Evolutionary conservation across 768 basidiomycete species (phyloP).

Genomic region (Pleurotus eryngii): DNA sequence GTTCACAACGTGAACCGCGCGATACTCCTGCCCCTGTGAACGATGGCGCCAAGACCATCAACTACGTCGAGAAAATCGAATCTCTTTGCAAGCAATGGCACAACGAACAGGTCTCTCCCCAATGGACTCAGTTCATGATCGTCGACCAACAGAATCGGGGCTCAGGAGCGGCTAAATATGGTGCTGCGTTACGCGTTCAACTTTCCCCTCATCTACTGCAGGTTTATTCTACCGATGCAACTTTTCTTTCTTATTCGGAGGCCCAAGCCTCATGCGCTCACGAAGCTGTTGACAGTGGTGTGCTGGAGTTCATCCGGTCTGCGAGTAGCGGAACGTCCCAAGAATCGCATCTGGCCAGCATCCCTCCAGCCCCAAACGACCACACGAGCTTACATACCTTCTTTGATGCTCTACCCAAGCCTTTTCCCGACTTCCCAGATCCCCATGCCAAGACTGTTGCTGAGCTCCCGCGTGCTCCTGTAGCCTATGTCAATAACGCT

Average conservation of each 20-base stretch:
- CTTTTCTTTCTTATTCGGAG: constrained; percentile 32
- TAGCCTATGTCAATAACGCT: constrained; percentile 48
- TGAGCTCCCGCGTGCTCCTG: constrained; percentile 45
- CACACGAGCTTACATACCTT: constrained; percentile 47
- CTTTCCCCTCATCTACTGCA: constrained; percentile 47
- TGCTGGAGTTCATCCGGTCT: constrained; percentile 55
- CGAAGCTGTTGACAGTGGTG: constrained; percentile 48
- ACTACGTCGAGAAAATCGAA: background rate
- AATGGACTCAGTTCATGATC: constrained; percentile 51
- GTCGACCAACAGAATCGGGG: constrained; percentile 24
- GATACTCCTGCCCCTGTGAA: constrained; percentile 24
- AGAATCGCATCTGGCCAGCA: background rate
- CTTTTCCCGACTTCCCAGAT: constrained; percentile 53
- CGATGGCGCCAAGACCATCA: constrained; percentile 12
- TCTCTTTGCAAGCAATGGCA: constrained; percentile 48
- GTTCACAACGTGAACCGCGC: constrained; percentile 29
- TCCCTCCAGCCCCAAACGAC: background rate
- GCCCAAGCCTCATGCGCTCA: constrained; percentile 56
- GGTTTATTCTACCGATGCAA: constrained; percentile 49
- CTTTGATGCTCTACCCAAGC: constrained; percentile 63
- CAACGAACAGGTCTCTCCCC: constrained; percentile 44
- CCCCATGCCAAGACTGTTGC: constrained; percentile 32
- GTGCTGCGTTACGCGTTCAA: constrained; percentile 55
- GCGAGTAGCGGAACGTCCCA: constrained; percentile 49
- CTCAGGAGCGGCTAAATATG: constrained; percentile 32